Conservation (phyloP, 345 rosid species). For the Heritiera fomes region DNA sequence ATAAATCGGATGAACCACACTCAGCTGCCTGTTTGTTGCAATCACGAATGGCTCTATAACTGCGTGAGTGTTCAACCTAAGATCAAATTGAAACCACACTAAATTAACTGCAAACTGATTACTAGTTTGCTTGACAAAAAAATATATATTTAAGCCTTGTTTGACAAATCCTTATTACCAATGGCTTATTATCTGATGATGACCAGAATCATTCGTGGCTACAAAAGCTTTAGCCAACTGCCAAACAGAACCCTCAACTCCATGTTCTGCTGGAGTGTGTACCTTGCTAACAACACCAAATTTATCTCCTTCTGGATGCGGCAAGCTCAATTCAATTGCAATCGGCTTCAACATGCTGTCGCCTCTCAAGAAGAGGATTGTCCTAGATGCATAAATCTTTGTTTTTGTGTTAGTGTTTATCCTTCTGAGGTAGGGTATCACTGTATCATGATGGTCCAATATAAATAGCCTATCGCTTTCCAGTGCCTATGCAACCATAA, state of each 20-base stretch:
- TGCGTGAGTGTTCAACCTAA: conserved; percentile 83
- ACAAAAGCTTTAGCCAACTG: conserved; percentile 84
- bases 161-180: conserved; percentile 47
- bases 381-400: conserved; percentile 79
- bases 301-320: conserved; percentile 61
- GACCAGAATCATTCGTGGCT: conserved; percentile 77
- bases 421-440: conserved; percentile 62
- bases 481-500: conserved; percentile 46
- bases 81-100: neutral
- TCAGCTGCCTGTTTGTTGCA: conserved; percentile 72
- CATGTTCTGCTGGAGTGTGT: conserved; percentile 62
- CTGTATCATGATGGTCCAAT: conserved; percentile 76
- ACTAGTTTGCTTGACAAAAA: neutral
- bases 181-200: conserved; percentile 84
- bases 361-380: conserved; percentile 62
- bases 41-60: conserved; percentile 81
- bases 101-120: neutral
- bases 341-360: conserved; percentile 71
- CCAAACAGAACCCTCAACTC: conserved; percentile 68
- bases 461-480: conserved; percentile 57
- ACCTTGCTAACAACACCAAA: conserved; percentile 66
- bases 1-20: conserved; percentile 77
- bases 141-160: neutral
- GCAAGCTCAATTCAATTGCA: conserved; percentile 80
- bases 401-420: conserved; percentile 41